These are phyloP conservation scores for Boletus pseudo-olivaceus DNA, from an alignment of 768 basidiomycete species.

Conservation along the genomic window DNA sequence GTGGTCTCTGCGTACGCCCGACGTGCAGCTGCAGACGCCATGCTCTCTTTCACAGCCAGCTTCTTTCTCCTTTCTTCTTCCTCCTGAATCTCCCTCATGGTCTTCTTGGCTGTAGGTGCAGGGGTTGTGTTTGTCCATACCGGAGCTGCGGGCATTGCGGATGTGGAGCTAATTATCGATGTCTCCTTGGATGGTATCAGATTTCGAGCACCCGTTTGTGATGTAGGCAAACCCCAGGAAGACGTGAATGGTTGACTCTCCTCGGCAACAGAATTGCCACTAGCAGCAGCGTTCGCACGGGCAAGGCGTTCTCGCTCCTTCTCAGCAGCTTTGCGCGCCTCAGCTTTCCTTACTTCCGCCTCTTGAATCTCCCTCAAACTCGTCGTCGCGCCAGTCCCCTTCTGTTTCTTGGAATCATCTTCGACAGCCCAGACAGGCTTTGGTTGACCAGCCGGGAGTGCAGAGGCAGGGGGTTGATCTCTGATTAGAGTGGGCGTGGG, in stretches of 20 bases:
- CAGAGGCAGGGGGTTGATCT: constrained; percentile 24
- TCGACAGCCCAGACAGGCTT: constrained; percentile 69
- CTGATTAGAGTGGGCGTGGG: constrained; percentile 7
- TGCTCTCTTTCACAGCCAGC: constrained; percentile 54
- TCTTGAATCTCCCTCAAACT: constrained; percentile 95
- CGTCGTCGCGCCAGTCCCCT: constrained; percentile 42
- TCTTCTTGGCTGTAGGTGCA: constrained; percentile 66
- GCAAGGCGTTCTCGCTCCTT: constrained; percentile 64
- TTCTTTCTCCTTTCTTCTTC: constrained; percentile 91
- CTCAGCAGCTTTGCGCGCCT: constrained; percentile 71
- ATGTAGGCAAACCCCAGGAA: constrained; percentile 85
- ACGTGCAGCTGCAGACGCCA: constrained; percentile 53
- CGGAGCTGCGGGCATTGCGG: constrained; percentile 36
- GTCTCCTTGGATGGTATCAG: constrained; percentile 42
- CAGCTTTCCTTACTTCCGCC: constrained; percentile 78
- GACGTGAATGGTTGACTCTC: constrained; percentile 61
- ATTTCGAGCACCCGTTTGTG: constrained; percentile 63
- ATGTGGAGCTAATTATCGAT: constrained; percentile 17
- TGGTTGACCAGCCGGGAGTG: constrained; percentile 23
- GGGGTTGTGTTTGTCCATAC: constrained; percentile 75
- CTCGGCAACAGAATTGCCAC: constrained; percentile 41
- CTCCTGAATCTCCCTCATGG: constrained; percentile 98
- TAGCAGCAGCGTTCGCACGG: constrained; percentile 39
- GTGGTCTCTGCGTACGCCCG: constrained; percentile 79
- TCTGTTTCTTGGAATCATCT: constrained; percentile 61